Conservation (phyloP, 305 asterid genomes). For the Lippia alba region DNA sequence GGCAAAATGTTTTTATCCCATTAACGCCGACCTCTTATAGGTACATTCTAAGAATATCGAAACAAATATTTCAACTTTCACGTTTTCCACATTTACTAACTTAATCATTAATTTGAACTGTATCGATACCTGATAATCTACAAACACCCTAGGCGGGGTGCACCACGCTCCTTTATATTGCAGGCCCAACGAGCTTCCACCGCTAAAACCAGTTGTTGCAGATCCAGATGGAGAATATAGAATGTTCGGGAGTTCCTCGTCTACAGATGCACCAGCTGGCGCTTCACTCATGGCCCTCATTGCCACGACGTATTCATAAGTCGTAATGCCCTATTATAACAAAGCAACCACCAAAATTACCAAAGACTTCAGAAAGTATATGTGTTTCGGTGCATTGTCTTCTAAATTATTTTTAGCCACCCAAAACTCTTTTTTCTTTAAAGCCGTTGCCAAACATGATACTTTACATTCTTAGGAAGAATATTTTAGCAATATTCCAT, state of each 20-base stretch:
- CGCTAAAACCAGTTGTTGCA: constrained; percentile 96
- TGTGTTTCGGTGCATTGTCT: neutral
- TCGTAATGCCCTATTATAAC: constrained; percentile 81
- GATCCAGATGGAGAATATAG: constrained; percentile 91
- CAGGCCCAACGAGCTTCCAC: constrained; percentile 94
- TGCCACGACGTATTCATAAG: constrained; percentile 95
- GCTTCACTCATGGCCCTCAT: constrained; percentile 99
- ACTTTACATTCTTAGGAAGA: neutral
- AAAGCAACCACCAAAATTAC: constrained; percentile 14
- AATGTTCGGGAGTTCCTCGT: constrained; percentile 77
- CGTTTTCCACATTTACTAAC: neutral
- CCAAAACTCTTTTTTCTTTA: neutral
- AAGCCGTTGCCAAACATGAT: neutral
- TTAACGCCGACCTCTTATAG: neutral
- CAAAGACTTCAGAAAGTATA: constrained; percentile 9
- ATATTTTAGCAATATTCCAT: neutral
- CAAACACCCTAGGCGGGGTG: constrained; percentile 97
- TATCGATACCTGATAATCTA: constrained; percentile 84
- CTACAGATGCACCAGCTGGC: constrained; percentile 78
- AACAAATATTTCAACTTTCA: neutral
- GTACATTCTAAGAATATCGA: neutral
- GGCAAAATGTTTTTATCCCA: no score
- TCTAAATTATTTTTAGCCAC: neutral
- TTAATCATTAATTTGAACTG: no score
- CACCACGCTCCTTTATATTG: constrained; percentile 99